phyloP scores from a whole-genome alignment of 1,139 yeast genomes.

The Taphrina pruni region DNA sequence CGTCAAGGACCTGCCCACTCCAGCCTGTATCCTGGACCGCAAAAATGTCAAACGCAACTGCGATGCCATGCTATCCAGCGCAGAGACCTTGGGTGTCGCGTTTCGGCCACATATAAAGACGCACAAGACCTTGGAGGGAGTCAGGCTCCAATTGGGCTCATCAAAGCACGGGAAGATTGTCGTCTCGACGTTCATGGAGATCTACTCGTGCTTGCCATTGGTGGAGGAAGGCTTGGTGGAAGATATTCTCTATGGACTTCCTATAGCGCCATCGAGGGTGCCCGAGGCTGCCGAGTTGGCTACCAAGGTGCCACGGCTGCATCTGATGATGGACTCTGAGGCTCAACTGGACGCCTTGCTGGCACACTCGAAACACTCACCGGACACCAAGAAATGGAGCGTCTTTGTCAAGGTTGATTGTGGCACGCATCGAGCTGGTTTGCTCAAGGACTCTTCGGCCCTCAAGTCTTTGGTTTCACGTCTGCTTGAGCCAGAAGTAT shows the following conservation, averaged over 20 bases:
- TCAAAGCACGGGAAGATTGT: slow-evolving; percentile 58
- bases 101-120: slow-evolving; percentile 79
- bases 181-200: slow-evolving; percentile 75
- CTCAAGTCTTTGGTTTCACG: slow-evolving; percentile 52
- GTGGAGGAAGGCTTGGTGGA: slow-evolving; percentile 57
- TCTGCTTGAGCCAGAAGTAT: slow-evolving; percentile 48
- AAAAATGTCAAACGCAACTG: slow-evolving; percentile 54
- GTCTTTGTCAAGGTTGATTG: slow-evolving; percentile 49
- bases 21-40: slow-evolving; percentile 59
- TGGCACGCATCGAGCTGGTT: slow-evolving; percentile 64
- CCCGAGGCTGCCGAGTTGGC: slow-evolving; percentile 60
- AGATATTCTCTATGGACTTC: slow-evolving; percentile 73
- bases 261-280: slow-evolving; percentile 62
- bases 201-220: slow-evolving; percentile 61
- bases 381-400: slow-evolving; percentile 46
- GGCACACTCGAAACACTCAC: slow-evolving; percentile 50
- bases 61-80: slow-evolving; percentile 54
- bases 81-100: slow-evolving; percentile 50
- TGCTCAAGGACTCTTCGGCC: slow-evolving; percentile 52
- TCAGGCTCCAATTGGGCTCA: slow-evolving; percentile 57
- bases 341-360: slow-evolving; percentile 62
- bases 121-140: slow-evolving; percentile 65
- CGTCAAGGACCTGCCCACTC: slow-evolving; percentile 60
- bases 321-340: slow-evolving; percentile 67
- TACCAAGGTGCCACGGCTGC: slow-evolving; percentile 55